These are phyloP conservation scores for Cercospora janseana DNA, from an alignment of 2,329 filamentous ascomycete species.

Conservation along the genomic window DNA sequence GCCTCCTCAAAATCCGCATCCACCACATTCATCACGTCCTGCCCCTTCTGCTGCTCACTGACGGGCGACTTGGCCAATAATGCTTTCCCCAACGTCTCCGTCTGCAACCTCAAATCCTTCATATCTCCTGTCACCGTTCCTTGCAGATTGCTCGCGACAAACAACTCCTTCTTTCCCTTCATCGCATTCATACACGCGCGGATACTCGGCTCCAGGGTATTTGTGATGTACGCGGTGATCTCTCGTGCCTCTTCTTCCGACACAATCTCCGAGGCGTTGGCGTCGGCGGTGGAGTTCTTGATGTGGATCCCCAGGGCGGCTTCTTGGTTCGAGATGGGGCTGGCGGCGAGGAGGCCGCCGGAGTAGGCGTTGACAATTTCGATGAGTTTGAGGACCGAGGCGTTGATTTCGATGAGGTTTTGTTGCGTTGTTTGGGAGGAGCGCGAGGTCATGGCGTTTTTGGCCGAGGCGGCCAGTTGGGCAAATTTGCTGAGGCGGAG, in stretches of 20 bases:
- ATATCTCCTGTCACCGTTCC: constrained; percentile 25
- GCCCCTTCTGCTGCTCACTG: constrained; percentile 14
- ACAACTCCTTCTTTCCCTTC: constrained; percentile 22
- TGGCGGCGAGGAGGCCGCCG: constrained; percentile 28
- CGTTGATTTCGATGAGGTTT: constrained; percentile 27
- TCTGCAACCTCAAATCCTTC: constrained; percentile 23
- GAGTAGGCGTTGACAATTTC: constrained; percentile 17
- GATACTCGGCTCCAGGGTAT: constrained; percentile 25
- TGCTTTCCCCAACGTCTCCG: constrained; percentile 21
- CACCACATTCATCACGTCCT: constrained; percentile 20
- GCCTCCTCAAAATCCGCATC: constrained; percentile 27
- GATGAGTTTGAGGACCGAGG: constrained; percentile 22
- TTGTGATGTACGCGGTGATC: constrained; percentile 22
- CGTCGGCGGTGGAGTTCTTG: constrained; percentile 27
- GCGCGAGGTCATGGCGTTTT: constrained; percentile 23
- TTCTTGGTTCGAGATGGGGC: constrained; percentile 26
- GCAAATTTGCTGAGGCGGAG: constrained; percentile 26
- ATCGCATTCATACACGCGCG: constrained; percentile 21
- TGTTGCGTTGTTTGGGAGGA: constrained; percentile 20
- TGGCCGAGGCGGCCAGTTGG: constrained; percentile 24
- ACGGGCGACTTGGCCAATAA: constrained; percentile 23
- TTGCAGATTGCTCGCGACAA: constrained; percentile 19
- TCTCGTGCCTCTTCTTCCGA: constrained; percentile 20
- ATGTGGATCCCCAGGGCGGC: constrained; percentile 23
- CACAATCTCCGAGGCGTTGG: constrained; percentile 22